Conservation (phyloP, 371 early-diverging fungal species). For the Nematocida ausubeli region DNA sequence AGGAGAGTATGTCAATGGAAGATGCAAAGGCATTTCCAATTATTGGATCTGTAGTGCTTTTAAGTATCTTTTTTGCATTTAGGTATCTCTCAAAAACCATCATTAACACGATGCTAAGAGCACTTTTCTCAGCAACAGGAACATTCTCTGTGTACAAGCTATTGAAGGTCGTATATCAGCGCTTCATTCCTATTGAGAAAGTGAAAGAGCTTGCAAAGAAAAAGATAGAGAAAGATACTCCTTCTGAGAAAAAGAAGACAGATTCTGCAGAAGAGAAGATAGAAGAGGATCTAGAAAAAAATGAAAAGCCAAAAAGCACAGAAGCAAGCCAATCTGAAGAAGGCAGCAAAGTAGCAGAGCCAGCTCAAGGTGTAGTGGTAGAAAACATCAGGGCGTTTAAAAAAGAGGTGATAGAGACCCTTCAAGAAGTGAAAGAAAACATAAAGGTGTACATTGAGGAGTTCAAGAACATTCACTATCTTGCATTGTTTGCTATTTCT, state of each 20-base stretch:
- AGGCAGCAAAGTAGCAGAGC: background rate
- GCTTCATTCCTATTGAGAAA: background rate
- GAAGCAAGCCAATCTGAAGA: background rate
- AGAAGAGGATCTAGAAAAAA: background rate
- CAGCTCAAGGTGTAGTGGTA: background rate
- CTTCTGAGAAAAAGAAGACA: background rate
- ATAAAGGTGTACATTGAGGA: background rate
- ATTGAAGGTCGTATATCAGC: background rate
- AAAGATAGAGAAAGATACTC: background rate
- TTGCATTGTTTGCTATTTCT: background rate
- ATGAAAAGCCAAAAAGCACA: background rate
- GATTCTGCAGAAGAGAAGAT: background rate
- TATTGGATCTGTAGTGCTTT: constrained; percentile 12
- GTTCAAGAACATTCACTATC: background rate
- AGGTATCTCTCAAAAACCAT: constrained; percentile 23
- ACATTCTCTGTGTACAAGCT: constrained; percentile 33
- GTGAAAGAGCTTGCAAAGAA: background rate
- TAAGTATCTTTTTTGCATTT: constrained; percentile 33
- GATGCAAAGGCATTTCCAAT: constrained; percentile 45
- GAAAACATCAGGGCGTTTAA: background rate
- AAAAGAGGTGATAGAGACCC: background rate
- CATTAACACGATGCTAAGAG: constrained; percentile 33
- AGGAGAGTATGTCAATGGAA: constrained; percentile 33
- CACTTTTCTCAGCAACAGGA: constrained; percentile 30
- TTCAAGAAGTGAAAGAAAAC: background rate